These are phyloP conservation scores for Polyporus arcularius DNA, from an alignment of 768 basidiomycete genomes.

Conservation along the genomic window DNA sequence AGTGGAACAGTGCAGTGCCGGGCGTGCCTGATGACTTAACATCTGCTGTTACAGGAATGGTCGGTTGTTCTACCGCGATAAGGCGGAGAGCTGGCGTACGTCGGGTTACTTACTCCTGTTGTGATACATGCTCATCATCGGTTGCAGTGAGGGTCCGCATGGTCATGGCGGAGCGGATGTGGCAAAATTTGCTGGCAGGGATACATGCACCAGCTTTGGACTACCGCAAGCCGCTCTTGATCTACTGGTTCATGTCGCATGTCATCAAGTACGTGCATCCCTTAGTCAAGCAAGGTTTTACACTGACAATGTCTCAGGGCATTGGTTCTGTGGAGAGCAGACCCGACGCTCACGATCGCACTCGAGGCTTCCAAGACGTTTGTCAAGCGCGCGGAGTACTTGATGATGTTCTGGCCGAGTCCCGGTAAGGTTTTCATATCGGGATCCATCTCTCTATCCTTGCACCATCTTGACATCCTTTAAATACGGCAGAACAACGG, in stretches of 20 bases:
- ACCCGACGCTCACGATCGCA: conserved; percentile 57
- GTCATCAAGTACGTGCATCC: conserved; percentile 47
- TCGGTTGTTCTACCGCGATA: conserved; percentile 28
- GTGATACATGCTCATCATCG: conserved; percentile 37
- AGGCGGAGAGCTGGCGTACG: conserved; percentile 32
- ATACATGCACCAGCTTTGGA: neutral
- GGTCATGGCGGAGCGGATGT: conserved; percentile 9
- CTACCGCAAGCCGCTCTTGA: conserved; percentile 59
- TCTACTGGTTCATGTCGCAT: conserved; percentile 80
- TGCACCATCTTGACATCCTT: no score
- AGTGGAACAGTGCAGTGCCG: conserved; percentile 22
- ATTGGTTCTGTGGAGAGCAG: conserved; percentile 60
- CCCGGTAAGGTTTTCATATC: conserved; percentile 37
- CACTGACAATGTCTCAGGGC: conserved; percentile 40
- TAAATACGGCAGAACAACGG: conserved; percentile 47
- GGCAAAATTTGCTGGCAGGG: conserved; percentile 1
- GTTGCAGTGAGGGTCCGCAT: conserved; percentile 25
- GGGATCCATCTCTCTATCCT: conserved; percentile 15
- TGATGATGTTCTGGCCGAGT: conserved; percentile 67
- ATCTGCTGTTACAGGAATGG: conserved; percentile 16
- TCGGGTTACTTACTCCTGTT: neutral
- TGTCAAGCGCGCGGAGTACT: conserved; percentile 58
- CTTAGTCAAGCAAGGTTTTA: conserved; percentile 36
- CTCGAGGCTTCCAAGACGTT: conserved; percentile 62
- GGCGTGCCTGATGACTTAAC: no score